phyloP scores from a whole-genome alignment of 352 stramenopile species.

The Pythium angustatum region DNA sequence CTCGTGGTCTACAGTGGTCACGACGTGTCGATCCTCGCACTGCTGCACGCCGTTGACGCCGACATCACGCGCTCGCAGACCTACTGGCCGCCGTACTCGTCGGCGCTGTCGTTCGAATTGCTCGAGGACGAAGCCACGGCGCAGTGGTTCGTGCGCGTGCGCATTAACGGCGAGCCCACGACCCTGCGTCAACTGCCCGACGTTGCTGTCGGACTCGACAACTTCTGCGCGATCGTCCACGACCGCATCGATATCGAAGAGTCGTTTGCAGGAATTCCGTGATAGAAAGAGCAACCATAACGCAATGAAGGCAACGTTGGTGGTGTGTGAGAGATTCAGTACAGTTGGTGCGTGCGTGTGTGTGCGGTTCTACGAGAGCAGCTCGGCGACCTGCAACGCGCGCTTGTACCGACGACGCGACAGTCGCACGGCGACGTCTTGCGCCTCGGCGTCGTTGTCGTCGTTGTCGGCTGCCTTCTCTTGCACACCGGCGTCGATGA shows the following conservation, averaged over 20 bases:
- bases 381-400: conserved; percentile 71
- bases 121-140: conserved; percentile 51
- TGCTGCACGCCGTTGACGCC: conserved; percentile 66
- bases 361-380: conserved; percentile 42
- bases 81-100: conserved; percentile 79
- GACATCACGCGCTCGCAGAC: conserved; percentile 42
- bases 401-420: conserved; percentile 76
- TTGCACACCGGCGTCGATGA: conserved; percentile 66
- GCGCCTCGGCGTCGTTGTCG: conserved; percentile 47
- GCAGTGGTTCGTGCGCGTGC: conserved; percentile 57
- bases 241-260: conserved; percentile 41
- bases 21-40: conserved; percentile 73
- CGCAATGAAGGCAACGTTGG: too few relatives aligned
- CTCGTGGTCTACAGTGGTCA: conserved; percentile 83
- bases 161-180: conserved; percentile 52
- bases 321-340: too few relatives aligned
- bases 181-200: conserved; percentile 24
- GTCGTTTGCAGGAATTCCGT: conserved; percentile 16
- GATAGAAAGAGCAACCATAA: too few relatives aligned
- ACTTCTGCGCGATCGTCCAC: conserved; percentile 45
- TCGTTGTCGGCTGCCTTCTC: conserved; percentile 47
- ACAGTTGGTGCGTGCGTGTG: too few relatives aligned
- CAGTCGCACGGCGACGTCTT: conserved; percentile 59
- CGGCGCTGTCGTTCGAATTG: conserved; percentile 65
- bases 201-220: conserved; percentile 28